Percentiles rank a stretch among this genome's conserved stretches.
phyloP scores from a whole-genome alignment of 176 grass and related monocot species.

The Aegilops bicornis region DNA sequence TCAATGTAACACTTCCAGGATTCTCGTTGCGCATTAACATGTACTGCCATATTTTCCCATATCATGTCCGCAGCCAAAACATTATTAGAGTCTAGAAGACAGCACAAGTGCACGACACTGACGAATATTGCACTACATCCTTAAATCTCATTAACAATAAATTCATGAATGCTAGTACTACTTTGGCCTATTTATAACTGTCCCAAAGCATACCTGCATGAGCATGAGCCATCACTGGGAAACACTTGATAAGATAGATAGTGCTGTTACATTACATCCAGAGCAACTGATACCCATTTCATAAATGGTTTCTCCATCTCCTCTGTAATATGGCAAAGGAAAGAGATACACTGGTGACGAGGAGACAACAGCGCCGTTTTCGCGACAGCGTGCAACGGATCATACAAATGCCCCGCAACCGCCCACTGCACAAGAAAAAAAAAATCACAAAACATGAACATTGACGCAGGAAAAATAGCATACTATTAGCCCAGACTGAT shows the following conservation, averaged over 20 bases:
- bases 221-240: conserved; percentile 32
- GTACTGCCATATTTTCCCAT: neutral
- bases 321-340: conserved; percentile 38
- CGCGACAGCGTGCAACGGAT: conserved; percentile 40
- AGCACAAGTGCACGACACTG: neutral
- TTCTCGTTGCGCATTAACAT: neutral
- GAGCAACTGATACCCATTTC: conserved; percentile 25
- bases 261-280: conserved; percentile 38
- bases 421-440: conserved; percentile 35
- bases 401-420: conserved; percentile 34
- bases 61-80: neutral
- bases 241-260: conserved; percentile 33
- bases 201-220: conserved; percentile 44
- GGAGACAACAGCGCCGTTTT: conserved; percentile 45
- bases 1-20: neutral
- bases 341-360: conserved; percentile 28
- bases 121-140: neutral
- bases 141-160: neutral
- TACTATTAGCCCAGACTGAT: neutral
- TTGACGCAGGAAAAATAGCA: neutral
- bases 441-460: conserved; percentile 11
- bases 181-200: neutral
- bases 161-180: neutral
- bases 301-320: conserved; percentile 21
- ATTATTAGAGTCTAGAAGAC: neutral